Evolutionary conservation across 2,329 filamentous ascomycete genomes (phyloP), one percentile per base, ranked within the genome.

Genomic region (Colletotrichum liriopes): DNA sequence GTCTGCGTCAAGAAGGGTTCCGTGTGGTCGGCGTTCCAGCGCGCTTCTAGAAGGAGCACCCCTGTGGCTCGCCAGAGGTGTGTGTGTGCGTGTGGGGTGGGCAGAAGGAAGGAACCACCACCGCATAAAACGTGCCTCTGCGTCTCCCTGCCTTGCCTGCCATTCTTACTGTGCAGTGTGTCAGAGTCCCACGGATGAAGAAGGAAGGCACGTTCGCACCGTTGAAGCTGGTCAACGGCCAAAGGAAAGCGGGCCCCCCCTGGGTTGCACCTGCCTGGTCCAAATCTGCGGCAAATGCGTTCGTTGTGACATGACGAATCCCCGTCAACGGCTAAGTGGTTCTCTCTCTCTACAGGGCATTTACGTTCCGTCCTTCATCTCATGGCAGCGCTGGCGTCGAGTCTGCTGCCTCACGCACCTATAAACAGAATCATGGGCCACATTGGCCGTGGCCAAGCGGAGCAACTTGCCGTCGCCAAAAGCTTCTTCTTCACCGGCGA

Each of bases 11-110:
- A 58, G 39, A 29, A 47, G 58, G 23, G 58, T 64, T 68, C 69
- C 65, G 65, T 72, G 56, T 64, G 69, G 65, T n/a, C 18, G 58
- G 59, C 41, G 39, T 70, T 72, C 65, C 65, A 69, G 52, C 47
- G 39, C 9, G 26, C 55, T 72, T 72, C 70, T 72, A 72, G 65
- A 72, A 72, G 65, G 70, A 55, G n/a, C n/a, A 65, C 58, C 70
- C 65, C 65, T 60, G 69, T n/a, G 60, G 23, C 32, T 45, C 18
- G 18, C 23, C 29, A 54, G 52, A 20, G 11, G 35, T 23, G 47
- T 6, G 9, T 2, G 29, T 7, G 16, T 5, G 20, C 45, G 26
- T 18, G 39, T 4, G 4, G 29, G 29, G 39, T 18, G 18, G 41
- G 52, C n/a, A 54, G 11, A 20, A 29, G 20, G 61, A 32, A 65